These are phyloP conservation scores for Citropsis articulata DNA, from an alignment of 345 rosid species.

Conservation along the genomic window DNA sequence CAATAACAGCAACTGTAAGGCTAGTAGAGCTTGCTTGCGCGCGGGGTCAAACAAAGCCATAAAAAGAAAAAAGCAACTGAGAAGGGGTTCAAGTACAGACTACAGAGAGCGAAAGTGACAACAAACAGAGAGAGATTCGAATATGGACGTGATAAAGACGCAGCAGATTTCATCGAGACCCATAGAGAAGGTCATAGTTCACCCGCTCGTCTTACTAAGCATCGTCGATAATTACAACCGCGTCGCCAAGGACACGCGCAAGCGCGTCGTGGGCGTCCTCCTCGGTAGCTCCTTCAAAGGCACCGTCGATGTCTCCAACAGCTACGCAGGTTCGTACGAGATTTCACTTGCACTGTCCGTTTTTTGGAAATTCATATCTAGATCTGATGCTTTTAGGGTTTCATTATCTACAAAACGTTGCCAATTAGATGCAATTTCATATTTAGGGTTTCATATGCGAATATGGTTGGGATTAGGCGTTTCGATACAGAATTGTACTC, in stretches of 20 bases:
- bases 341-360: not conserved
- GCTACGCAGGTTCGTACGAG: constrained; percentile 60
- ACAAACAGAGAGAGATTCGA: not conserved
- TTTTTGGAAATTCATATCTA: not conserved
- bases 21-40: not conserved
- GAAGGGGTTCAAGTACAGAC: too few species aligned
- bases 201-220: constrained; percentile 93
- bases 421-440: not conserved
- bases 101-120: not conserved
- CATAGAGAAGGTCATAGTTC: constrained; percentile 89
- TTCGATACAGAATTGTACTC: not conserved
- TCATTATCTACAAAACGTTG: not conserved
- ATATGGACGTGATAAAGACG: constrained; percentile 91
- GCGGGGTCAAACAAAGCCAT: not conserved
- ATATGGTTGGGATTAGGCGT: not conserved
- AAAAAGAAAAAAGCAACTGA: not conserved
- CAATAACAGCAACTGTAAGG: too few species aligned
- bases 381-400: constrained; percentile 2
- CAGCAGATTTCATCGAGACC: constrained; percentile 79
- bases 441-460: not conserved
- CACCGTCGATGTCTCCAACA: constrained; percentile 84
- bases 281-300: constrained; percentile 80
- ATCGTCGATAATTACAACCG: constrained; percentile 95
- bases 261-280: constrained; percentile 80
- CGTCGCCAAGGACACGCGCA: constrained; percentile 86